Evolutionary conservation across 116 monocot species (phyloP), one percentile per base, ranked within the genome.

Genomic region (Cymodocea nodosa): DNA sequence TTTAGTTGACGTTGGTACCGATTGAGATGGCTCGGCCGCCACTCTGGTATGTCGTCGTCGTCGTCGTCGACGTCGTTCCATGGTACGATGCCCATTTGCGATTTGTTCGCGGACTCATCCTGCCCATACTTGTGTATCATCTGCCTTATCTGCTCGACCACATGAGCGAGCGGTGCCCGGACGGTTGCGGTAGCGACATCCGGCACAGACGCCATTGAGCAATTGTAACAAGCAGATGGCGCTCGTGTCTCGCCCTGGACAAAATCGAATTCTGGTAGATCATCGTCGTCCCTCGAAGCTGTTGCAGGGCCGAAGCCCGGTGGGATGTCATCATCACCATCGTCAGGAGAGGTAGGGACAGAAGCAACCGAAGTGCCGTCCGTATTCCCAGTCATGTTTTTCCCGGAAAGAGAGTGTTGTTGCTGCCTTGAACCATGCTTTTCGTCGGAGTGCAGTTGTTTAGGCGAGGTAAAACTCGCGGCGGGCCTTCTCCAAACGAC

Each of bases 291-390:
- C 71, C 69, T 77, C 18, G 18, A 40, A 61, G 60, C 53, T 30
- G 65, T n/a, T n/a, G n/a, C 68, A 15, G 90, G 90, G 34, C 95
- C 98, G 67, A 98, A 98, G 22, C 98, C 98, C 0, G 98, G 98
- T 9, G 98, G 98, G 22, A 98, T 75, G 71, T 98, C 98, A 71
- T 83, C 95, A 44, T 60, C 68, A 4, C 23, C 35, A 9, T 65
- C 74, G 1, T 69, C 59, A 4, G 48, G 14, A 7, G 56, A 56
- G 12, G 79, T 64, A 23, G 67, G n/a, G 4, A 56, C 5, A 23
- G 8, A 22, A 3, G 19, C 22, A 39, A 9, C 36, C 51, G 50
- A 25, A 16, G 40, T n/a, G 12, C 12, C 6, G 44, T 71, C 67
- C 5, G 66, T 17, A 49, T 63, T 58, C 20, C 37, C 48, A 62